phyloP scores from a whole-genome alignment of 352 stramenopile species.

The Phytophthora boehmeriae region DNA sequence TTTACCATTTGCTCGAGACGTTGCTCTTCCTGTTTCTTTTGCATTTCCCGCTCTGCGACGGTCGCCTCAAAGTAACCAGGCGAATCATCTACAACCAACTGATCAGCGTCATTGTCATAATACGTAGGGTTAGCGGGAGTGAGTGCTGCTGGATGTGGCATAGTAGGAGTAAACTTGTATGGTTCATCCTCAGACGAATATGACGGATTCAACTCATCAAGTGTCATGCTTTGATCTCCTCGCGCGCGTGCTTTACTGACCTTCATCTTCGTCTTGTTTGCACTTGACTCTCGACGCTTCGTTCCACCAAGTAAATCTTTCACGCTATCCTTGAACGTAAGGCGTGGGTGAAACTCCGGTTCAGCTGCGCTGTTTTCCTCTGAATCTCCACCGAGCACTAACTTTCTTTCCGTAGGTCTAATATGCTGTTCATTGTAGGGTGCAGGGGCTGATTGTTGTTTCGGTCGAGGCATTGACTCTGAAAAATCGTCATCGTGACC shows the following conservation, averaged over 20 bases:
- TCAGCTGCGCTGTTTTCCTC: constrained; percentile 1
- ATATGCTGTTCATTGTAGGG: constrained; percentile 7
- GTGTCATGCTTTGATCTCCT: constrained; percentile 33
- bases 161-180: constrained; percentile 7
- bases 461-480: constrained; percentile 26
- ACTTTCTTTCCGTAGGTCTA: constrained; percentile 7
- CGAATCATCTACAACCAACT: constrained; percentile 62
- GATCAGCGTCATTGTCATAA: constrained; percentile 57
- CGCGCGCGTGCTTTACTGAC: constrained; percentile 17
- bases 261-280: constrained; percentile 14
- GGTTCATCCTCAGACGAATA: constrained; percentile 36
- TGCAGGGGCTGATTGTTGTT: constrained; percentile 7
- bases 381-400: not conserved
- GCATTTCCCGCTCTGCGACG: constrained; percentile 21
- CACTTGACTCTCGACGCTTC: constrained; percentile 29
- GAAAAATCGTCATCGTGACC: constrained; percentile 31
- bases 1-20: constrained; percentile 26
- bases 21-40: constrained; percentile 33
- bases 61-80: constrained; percentile 64
- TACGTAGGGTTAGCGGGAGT: constrained; percentile 30
- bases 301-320: constrained; percentile 42
- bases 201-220: constrained; percentile 39
- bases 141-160: constrained; percentile 12
- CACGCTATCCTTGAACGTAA: constrained; percentile 39
- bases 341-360: constrained; percentile 22